A percentile compares a stretch with the other conserved stretches of the same genome.
These are phyloP conservation scores for Phytophthora cactorum DNA, from an alignment of 352 stramenopile genomes.

Conservation along the genomic window DNA sequence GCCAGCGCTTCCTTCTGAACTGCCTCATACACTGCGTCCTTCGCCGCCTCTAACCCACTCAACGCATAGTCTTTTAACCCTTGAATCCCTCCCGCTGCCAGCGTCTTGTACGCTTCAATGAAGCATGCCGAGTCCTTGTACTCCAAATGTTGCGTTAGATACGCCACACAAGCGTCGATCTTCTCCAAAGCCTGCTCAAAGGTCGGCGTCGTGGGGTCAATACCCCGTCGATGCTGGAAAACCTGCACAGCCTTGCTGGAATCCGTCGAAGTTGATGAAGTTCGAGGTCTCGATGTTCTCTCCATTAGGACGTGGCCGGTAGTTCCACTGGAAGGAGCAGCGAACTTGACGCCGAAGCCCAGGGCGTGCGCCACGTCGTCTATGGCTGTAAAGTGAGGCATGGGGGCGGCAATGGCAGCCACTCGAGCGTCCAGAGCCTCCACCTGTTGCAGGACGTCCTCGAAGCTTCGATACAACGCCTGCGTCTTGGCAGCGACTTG, in stretches of 20 bases:
- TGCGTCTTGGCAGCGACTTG: conserved; percentile 79
- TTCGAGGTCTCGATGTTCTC: conserved; percentile 2
- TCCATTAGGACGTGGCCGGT: conserved; percentile 23
- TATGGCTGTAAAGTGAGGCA: conserved; percentile 81
- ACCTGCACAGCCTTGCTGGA: conserved; percentile 65
- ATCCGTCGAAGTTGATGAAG: neutral
- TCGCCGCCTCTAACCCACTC: conserved; percentile 66
- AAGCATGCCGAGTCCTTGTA: conserved; percentile 77
- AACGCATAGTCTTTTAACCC: conserved; percentile 78
- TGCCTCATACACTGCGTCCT: conserved; percentile 67
- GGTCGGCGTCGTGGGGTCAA: conserved; percentile 68
- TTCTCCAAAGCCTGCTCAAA: conserved; percentile 72
- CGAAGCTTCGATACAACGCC: conserved; percentile 81
- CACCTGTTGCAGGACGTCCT: conserved; percentile 66
- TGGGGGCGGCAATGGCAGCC: conserved; percentile 60
- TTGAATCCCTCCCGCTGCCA: conserved; percentile 68
- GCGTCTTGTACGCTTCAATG: conserved; percentile 73
- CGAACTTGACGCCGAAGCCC: conserved; percentile 78
- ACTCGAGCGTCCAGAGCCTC: conserved; percentile 69
- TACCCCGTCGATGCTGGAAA: conserved; percentile 72
- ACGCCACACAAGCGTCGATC: conserved; percentile 73
- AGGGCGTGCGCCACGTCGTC: conserved; percentile 58
- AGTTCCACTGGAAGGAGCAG: conserved; percentile 35
- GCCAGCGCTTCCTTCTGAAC: conserved; percentile 41
- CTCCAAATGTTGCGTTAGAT: conserved; percentile 69